Evolutionary conservation across 495 filamentous ascomycete species (phyloP).

Genomic region (Delitschia confertaspora): DNA sequence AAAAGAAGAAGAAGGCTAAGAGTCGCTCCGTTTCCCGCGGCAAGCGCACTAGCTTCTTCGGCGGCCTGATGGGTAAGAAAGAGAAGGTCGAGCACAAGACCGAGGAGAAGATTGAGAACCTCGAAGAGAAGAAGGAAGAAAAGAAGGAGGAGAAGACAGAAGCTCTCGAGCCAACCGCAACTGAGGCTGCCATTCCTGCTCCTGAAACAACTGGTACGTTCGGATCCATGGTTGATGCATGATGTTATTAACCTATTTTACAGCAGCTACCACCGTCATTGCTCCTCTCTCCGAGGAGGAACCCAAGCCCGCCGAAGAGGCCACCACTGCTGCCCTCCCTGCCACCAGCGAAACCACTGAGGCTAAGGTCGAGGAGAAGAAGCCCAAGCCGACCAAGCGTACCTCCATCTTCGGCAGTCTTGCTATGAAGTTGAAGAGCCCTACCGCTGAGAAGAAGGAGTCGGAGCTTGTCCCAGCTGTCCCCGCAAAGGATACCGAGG

Average conservation of each 20-base stretch:
- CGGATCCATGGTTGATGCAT: constrained; percentile 9
- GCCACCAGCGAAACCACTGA: constrained; percentile 32
- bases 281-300: constrained; percentile 30
- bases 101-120: constrained; percentile 45
- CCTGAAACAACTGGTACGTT: constrained; percentile 32
- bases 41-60: constrained; percentile 82
- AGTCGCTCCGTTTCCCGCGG: constrained; percentile 67
- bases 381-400: constrained; percentile 35
- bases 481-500: constrained; percentile 30
- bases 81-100: constrained; percentile 42
- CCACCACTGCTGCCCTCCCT: constrained; percentile 33
- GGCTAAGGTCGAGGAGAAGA: constrained; percentile 12
- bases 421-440: constrained; percentile 33
- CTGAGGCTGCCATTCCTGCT: constrained; percentile 14
- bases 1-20: constrained; percentile 35
- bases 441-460: constrained; percentile 36
- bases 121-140: constrained; percentile 39
- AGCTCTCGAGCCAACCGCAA: constrained; percentile 25
- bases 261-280: constrained; percentile 6
- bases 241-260: neutral
- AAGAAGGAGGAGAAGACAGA: constrained; percentile 36
- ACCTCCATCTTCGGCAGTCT: constrained; percentile 36
- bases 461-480: constrained; percentile 32
- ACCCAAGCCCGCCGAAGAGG: constrained; percentile 26
- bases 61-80: constrained; percentile 59